Conservation (phyloP, 805 yeast genomes). For the Cyberlindnera maritima region DNA sequence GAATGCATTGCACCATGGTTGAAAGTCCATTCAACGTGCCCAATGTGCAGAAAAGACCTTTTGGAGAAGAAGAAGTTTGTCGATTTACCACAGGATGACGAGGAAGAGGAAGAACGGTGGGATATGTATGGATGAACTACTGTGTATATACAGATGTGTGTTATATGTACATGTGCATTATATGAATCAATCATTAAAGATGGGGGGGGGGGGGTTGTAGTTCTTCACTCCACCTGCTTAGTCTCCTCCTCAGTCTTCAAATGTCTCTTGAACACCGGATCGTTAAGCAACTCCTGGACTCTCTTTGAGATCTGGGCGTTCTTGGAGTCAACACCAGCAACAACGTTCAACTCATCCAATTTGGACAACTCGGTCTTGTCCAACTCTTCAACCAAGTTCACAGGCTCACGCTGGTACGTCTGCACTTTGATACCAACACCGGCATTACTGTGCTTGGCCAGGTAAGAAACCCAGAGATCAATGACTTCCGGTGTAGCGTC, state of each 20-base stretch:
- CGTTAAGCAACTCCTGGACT: constrained; percentile 67
- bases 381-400: constrained; percentile 42
- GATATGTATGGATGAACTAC: constrained; percentile 62
- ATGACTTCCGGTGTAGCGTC: constrained; percentile 85
- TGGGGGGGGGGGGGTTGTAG: no score
- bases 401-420: constrained; percentile 52
- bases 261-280: constrained; percentile 66
- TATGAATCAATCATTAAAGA: no score
- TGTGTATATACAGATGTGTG: constrained; percentile 10
- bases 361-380: constrained; percentile 23
- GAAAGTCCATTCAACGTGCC: constrained; percentile 71
- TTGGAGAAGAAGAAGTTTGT: constrained; percentile 43
- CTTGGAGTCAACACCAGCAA: constrained; percentile 1
- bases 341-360: constrained; percentile 10
- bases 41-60: constrained; percentile 79
- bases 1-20: constrained; percentile 94
- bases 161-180: constrained; percentile 9
- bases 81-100: constrained; percentile 28
- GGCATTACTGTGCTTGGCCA: constrained; percentile 70
- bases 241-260: constrained; percentile 17
- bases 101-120: constrained; percentile 64
- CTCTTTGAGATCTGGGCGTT: constrained; percentile 34
- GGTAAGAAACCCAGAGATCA: constrained; percentile 75
- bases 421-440: constrained; percentile 84
- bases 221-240: constrained; percentile 12